phyloP scores from a whole-genome alignment of 768 basidiomycete species.

The Xerocomellus chrysenteron region DNA sequence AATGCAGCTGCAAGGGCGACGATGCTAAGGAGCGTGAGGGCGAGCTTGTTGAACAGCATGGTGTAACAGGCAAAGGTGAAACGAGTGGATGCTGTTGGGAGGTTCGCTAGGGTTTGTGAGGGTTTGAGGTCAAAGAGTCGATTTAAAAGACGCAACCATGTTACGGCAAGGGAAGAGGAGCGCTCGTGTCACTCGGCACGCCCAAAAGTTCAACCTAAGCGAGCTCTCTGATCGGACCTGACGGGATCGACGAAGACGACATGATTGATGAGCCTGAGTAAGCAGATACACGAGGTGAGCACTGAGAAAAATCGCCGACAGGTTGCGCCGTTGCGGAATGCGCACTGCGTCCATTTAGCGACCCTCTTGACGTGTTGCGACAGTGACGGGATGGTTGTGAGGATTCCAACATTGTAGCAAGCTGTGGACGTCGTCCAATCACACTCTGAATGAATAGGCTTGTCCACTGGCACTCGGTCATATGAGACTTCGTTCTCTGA shows the following conservation, averaged over 20 bases:
- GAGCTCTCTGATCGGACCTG: too few relatives aligned
- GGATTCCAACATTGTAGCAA: not conserved
- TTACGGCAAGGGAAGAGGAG: not conserved
- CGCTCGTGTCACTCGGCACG: not conserved
- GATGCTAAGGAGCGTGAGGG: not conserved
- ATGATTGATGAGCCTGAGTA: too few relatives aligned
- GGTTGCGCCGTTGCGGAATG: too few relatives aligned
- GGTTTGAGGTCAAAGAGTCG: not conserved
- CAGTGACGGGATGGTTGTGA: not conserved
- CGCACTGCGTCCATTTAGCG: not conserved
- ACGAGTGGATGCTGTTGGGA: too few relatives aligned
- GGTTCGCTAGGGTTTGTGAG: not conserved
- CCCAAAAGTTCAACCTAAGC: too few relatives aligned
- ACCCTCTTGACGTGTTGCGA: not conserved
- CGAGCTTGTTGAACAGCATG: conserved; percentile 10
- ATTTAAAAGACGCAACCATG: not conserved
- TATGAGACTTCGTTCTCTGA: too few relatives aligned
- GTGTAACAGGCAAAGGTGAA: not conserved
- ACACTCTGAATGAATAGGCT: not conserved
- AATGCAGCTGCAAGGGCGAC: not conserved
- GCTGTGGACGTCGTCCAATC: not conserved
- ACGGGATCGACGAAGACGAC: too few relatives aligned
- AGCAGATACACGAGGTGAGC: not conserved
- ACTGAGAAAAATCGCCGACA: not conserved
- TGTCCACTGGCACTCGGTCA: too few relatives aligned